phyloP scores from a whole-genome alignment of 148 eudicot genomes.

The Rhododendron ovatum region DNA sequence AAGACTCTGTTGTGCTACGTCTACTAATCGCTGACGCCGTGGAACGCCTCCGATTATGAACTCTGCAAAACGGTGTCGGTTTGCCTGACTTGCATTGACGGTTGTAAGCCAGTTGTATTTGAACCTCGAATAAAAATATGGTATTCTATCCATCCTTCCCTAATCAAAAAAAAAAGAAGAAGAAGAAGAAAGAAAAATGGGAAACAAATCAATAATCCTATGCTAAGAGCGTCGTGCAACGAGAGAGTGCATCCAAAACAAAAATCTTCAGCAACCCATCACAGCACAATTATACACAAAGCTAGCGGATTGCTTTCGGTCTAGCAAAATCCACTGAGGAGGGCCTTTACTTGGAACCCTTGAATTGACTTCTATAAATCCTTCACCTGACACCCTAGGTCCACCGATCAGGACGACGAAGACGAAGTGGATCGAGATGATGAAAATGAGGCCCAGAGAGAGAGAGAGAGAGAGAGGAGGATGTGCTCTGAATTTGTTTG shows the following conservation, averaged over 20 bases:
- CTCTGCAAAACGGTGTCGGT: constrained; percentile 26
- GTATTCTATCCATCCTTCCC: no score
- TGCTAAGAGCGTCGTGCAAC: no score
- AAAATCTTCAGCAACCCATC: constrained; percentile 39
- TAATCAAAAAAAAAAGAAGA: no score
- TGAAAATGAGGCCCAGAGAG: no score
- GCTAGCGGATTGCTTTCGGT: constrained; percentile 54
- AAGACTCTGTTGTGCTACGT: constrained; percentile 39
- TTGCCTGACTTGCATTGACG: constrained; percentile 26
- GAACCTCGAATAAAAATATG: no score
- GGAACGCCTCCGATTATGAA: constrained; percentile 33
- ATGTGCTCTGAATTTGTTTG: no score
- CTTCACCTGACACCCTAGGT: constrained; percentile 48
- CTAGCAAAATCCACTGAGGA: constrained; percentile 66
- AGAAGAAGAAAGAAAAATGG: no score
- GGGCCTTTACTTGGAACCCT: constrained; percentile 76
- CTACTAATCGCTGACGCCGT: constrained; percentile 43
- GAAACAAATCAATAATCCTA: no score
- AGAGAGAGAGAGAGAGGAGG: no score
- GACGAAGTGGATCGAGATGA: no score
- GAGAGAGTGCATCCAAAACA: no score
- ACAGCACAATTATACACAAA: constrained; percentile 96
- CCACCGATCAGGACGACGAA: constrained; percentile 41
- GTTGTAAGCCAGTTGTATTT: not conserved
- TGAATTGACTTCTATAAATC: constrained; percentile 64